Evolutionary conservation across 345 rosid species (phyloP).

Genomic region (Kernera saxatilis): DNA sequence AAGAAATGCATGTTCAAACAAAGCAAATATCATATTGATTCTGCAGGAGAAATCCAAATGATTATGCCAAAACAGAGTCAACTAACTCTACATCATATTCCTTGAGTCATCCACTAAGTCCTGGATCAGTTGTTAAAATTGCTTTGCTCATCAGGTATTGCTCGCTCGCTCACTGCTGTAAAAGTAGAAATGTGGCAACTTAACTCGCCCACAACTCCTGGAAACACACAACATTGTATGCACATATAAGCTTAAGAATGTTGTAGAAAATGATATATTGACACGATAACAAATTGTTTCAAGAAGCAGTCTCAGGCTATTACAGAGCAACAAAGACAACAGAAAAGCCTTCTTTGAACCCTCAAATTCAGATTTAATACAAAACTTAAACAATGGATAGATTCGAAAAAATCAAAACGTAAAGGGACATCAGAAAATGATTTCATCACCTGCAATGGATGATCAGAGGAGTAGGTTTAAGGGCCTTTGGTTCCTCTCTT

Average conservation of each 20-base stretch:
- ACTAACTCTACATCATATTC: background rate
- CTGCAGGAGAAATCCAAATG: background rate
- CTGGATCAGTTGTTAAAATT: background rate
- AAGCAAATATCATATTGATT: background rate
- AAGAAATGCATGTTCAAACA: background rate
- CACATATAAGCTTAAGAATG: background rate
- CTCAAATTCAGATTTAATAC: background rate
- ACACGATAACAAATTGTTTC: constrained; percentile 16
- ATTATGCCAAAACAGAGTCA: background rate
- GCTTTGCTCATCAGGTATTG: constrained; percentile 18
- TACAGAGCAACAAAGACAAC: background rate
- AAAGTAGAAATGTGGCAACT: background rate
- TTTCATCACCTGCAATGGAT: constrained; percentile 66
- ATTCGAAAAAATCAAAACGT: background rate
- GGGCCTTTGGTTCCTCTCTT: constrained; percentile 80
- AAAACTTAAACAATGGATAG: background rate
- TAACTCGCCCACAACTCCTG: constrained; percentile 9
- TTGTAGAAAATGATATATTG: background rate
- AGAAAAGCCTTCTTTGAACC: background rate
- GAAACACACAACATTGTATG: background rate
- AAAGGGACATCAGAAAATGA: background rate
- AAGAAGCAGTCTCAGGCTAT: background rate
- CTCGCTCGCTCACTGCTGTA: constrained; percentile 47
- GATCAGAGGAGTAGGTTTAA: constrained; percentile 70
- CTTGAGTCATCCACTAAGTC: background rate